Evolutionary conservation across 768 basidiomycete species (phyloP).

Genomic region (Rubroboletus pulcherrimus): DNA sequence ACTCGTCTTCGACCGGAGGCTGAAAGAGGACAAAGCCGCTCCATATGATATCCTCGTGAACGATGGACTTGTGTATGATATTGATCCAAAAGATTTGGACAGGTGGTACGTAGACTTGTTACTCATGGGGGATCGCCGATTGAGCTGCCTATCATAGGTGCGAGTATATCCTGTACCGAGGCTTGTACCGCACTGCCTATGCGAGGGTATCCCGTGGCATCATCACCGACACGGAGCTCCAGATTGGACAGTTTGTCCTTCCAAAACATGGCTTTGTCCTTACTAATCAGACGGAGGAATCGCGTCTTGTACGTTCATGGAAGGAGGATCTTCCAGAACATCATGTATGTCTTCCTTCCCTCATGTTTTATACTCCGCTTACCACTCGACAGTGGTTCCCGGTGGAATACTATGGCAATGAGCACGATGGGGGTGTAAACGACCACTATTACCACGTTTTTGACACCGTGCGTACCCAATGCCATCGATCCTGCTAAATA

Average conservation of each 20-base stretch:
- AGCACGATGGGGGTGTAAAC: constrained; percentile 52
- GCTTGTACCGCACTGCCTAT: constrained; percentile 75
- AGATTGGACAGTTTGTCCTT: constrained; percentile 80
- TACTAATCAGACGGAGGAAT: constrained; percentile 54
- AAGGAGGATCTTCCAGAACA: constrained; percentile 65
- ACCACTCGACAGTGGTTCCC: constrained; percentile 63
- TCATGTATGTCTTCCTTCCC: constrained; percentile 44
- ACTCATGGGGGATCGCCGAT: not conserved
- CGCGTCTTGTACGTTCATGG: constrained; percentile 61
- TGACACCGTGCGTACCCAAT: constrained; percentile 47
- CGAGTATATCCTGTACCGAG: constrained; percentile 87
- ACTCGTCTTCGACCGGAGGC: constrained; percentile 1
- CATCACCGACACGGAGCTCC: constrained; percentile 88
- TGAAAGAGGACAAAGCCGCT: constrained; percentile 43
- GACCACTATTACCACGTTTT: constrained; percentile 81
- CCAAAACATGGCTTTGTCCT: constrained; percentile 54
- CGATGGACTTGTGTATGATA: constrained; percentile 79
- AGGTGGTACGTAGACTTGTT: constrained; percentile 49
- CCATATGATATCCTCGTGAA: constrained; percentile 73
- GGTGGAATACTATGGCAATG: constrained; percentile 60
- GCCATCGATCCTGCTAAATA: not conserved
- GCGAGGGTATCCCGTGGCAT: constrained; percentile 77
- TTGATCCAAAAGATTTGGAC: constrained; percentile 68
- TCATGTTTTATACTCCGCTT: not conserved
- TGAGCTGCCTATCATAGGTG: constrained; percentile 49